Evolutionary conservation across 805 yeast species (phyloP).

Genomic region (Metschnikowia similis): DNA sequence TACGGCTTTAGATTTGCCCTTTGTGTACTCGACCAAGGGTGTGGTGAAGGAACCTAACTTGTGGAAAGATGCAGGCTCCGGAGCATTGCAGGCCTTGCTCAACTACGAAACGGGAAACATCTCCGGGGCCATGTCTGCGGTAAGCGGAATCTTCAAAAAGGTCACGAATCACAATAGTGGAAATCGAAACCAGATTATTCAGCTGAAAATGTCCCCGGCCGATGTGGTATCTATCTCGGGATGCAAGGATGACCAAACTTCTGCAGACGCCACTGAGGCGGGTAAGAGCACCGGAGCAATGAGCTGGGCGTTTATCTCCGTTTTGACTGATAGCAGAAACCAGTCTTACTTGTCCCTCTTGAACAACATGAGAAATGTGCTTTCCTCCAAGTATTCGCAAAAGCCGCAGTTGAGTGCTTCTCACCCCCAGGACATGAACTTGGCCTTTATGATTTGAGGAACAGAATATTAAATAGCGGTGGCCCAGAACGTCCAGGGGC

Average conservation of each 20-base stretch:
- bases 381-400: conserved; percentile 65
- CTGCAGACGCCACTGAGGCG: conserved; percentile 71
- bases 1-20: conserved; percentile 76
- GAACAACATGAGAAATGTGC: conserved; percentile 63
- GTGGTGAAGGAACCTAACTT: conserved; percentile 76
- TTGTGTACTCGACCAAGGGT: conserved; percentile 77
- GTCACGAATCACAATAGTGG: conserved; percentile 18
- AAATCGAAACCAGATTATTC: conserved; percentile 31
- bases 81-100: conserved; percentile 40
- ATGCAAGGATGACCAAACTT: conserved; percentile 77
- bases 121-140: conserved; percentile 35
- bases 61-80: conserved; percentile 69
- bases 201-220: conserved; percentile 65
- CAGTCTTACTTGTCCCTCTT: conserved; percentile 67
- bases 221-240: conserved; percentile 77
- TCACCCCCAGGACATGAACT: conserved; percentile 68
- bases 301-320: conserved; percentile 73
- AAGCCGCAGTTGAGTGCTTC: conserved; percentile 79
- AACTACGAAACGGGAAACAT: conserved; percentile 28
- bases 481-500: too few relatives aligned
- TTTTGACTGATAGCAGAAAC: conserved; percentile 53
- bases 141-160: conserved; percentile 32
- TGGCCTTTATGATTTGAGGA: conserved; percentile 27
- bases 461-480: too few relatives aligned
- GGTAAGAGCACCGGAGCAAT: conserved; percentile 79